A percentile compares a stretch with the other conserved stretches of the same genome.
These are phyloP conservation scores for Oryza meyeriana DNA, from an alignment of 176 grass and related monocot species.

Conservation along the genomic window DNA sequence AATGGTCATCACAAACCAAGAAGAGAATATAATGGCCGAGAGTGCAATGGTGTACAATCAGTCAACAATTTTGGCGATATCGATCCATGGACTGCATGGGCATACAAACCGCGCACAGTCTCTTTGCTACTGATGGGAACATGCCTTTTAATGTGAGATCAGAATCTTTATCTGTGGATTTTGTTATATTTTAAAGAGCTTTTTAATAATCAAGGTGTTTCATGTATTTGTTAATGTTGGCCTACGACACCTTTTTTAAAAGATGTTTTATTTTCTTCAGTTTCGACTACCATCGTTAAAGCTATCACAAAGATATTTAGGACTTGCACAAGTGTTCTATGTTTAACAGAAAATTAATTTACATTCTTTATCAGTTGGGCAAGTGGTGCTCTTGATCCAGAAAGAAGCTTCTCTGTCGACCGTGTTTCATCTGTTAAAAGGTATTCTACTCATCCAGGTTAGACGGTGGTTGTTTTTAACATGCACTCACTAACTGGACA, in stretches of 20 bases:
- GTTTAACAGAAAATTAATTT: constrained; percentile 19
- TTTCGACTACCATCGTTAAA: background rate
- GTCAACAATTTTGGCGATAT: constrained; percentile 65
- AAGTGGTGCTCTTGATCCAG: constrained; percentile 91
- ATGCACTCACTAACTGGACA: background rate
- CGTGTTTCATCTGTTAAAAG: constrained; percentile 80
- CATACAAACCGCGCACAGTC: constrained; percentile 88
- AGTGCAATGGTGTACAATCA: constrained; percentile 48
- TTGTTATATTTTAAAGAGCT: background rate
- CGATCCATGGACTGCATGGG: constrained; percentile 97
- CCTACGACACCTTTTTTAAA: background rate
- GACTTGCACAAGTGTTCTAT: background rate
- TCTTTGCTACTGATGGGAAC: constrained; percentile 78
- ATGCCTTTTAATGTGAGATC: constrained; percentile 81
- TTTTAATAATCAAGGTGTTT: background rate
- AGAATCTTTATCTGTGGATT: background rate
- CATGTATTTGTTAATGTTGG: background rate
- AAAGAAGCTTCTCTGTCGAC: constrained; percentile 58
- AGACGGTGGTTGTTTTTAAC: background rate
- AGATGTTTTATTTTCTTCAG: background rate
- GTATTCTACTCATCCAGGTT: constrained; percentile 29
- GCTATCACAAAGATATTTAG: background rate
- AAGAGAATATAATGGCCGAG: constrained; percentile 35
- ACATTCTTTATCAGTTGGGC: constrained; percentile 70
- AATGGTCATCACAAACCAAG: constrained; percentile 49